Evolutionary conservation across 108 stramenopile genomes (phyloP).

Genomic region (Cyclotella baltica): DNA sequence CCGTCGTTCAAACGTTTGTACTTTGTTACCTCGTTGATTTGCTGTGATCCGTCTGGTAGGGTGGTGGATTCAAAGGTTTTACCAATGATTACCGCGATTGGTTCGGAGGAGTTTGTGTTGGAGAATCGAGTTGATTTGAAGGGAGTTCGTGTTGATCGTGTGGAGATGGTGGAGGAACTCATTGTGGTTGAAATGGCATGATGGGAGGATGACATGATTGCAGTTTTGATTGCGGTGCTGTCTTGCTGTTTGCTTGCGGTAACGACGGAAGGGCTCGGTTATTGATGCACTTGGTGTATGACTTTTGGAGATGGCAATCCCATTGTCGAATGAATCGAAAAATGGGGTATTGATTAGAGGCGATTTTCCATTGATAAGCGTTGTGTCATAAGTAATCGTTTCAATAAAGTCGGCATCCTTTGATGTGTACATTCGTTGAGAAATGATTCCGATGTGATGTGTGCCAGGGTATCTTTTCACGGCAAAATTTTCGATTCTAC

Average conservation of each 20-base stretch:
- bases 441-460: not conserved
- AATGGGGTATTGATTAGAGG: too few species aligned
- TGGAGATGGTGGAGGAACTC: not conserved
- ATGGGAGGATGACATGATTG: not conserved
- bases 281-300: too few species aligned
- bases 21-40: slow-evolving; percentile 39
- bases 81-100: slow-evolving; percentile 41
- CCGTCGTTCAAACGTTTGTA: slow-evolving; percentile 45
- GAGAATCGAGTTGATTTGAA: not conserved
- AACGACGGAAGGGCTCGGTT: too few species aligned
- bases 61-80: slow-evolving; percentile 49
- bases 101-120: not conserved
- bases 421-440: not conserved
- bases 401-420: too few species aligned
- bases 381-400: too few species aligned
- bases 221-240: not conserved
- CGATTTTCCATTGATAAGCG: too few species aligned
- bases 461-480: not conserved
- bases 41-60: slow-evolving; percentile 42
- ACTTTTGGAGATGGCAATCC: too few species aligned
- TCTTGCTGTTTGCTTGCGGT: too few species aligned
- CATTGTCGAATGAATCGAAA: too few species aligned
- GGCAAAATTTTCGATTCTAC: too few species aligned
- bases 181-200: not conserved
- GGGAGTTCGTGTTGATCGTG: not conserved